Evolutionary conservation across 768 basidiomycete species (phyloP), one percentile per base, ranked within the genome.

Genomic region (Galerina sulciceps): DNA sequence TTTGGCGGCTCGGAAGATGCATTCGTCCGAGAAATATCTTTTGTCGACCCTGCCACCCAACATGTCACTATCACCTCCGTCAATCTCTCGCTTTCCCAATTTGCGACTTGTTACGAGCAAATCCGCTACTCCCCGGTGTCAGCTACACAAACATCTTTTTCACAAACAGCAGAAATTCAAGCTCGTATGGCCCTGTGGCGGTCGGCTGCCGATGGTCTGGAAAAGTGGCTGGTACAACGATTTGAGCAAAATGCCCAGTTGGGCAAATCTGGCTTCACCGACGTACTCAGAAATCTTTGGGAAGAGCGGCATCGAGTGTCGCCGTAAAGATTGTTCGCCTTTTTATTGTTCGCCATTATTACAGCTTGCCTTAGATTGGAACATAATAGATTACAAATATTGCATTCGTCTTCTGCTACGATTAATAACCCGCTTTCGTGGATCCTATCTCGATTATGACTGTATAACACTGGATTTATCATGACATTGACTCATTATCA

Each of bases 1-100:
- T 92, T 96, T 57, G 94, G 94, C 52, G 94, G 94, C 38, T 93
- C 93, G 61, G 93, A 94, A 76, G 93, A 95, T 67, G 94, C 96
- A 10, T 97, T 91, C 69, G 93, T 97, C 1, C 88, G 96, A 45
- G 96, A 98, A 76, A 89, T 97, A 65, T 93, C 94, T 4, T 96
- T 96, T 69, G 82, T 96, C 37, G 93, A 97, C 73, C 96, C 96
- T 1, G 77, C 85, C 58, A 86, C 82, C 22, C 89, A 91, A 74
- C 86, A 81, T 34, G 90, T 91, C 46, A 90, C 90, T 40, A 91
- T 94, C 62, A 93, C 92, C 36, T 94, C 94, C 26, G 89, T 94
- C 75, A 98, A 98, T 77, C 88, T 98, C 50, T 93, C 92, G 11
- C 78, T 97, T 26, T 94, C 94, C n/a, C 93, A 96, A 76, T 95